Base-by-base conservation (phyloP, 306 rosid genomes). In the Dryas alaskensis region DNA sequence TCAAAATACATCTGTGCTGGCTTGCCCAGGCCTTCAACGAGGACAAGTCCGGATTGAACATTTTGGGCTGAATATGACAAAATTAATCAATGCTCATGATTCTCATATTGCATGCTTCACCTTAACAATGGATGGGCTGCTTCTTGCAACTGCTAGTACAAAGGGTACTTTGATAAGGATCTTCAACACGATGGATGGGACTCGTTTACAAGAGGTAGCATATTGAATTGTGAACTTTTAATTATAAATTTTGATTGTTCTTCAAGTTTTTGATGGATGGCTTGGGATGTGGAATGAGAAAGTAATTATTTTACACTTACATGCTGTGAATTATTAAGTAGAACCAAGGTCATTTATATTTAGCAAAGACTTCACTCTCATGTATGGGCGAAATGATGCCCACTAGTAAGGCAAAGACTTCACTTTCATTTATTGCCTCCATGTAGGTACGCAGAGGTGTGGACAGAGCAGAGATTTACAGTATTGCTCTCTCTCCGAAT, bases 101-200 rank as follows among this genome's bases (percentile, higher is more conserved):
- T 89, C 95, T 59, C 84, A 85, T 78, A 77, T 94, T 82, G 92
- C 96, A 50, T 94, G 97, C 86, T 58, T 89, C 57, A 83, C 96
- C 60, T 70, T 94, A 78, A 92, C 97, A 69, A 76, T 82, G 91
- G 99, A 94, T 67, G 99, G 99, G 25, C 93, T 91, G 80, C 96
- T 94, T 61, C 99, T 94, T 79, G 96, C 99, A 66, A 92, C 99
- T 82, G 95, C 99, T 50, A 92, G 99, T 82, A 80, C 76, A 10
- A 92, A 86, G 90, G 99, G 99, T 11, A 94, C 99, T 78, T 81
- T 94, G 81, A 88, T 94, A 80, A 88, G 99, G 83, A 83, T 94
- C 79, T 94, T 92, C 88, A 94, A 94, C 83, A 94, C 99, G 70
- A 84, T 94, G 94, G 97, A 94, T 16, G 96, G 99, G 75, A 88